Percentiles rank a stretch among this genome's conserved stretches.
Evolutionary conservation across 768 basidiomycete species (phyloP).

Genomic region (Hygrophoropsis aurantiaca): DNA sequence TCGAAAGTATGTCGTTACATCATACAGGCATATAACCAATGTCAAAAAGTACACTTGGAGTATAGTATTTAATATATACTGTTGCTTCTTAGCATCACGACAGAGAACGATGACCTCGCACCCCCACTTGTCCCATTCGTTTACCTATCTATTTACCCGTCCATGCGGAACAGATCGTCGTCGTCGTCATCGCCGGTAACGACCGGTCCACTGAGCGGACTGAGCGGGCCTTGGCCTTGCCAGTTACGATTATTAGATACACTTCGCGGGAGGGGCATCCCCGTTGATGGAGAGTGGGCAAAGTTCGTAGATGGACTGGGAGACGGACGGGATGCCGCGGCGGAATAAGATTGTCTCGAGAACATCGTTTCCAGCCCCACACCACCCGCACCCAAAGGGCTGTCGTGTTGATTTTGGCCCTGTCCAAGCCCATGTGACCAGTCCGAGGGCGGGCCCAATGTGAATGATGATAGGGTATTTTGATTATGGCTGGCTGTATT

Average conservation of each 20-base stretch:
- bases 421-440: slow-evolving; percentile 5
- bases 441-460: no score
- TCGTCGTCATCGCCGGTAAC: slow-evolving; percentile 63
- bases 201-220: slow-evolving; percentile 63
- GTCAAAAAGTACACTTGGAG: no score
- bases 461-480: no score
- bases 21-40: no score
- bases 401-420: slow-evolving; percentile 22
- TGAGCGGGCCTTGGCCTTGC: slow-evolving; percentile 41
- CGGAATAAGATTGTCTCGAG: slow-evolving; percentile 57
- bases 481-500: slow-evolving; percentile 17
- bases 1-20: no score
- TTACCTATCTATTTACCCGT: slow-evolving; percentile 41
- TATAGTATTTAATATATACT: no score
- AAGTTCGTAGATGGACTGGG: slow-evolving; percentile 6
- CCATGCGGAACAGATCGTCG: slow-evolving; percentile 68
- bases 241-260: slow-evolving; percentile 30
- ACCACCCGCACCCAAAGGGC: slow-evolving; percentile 13
- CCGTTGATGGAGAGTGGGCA: slow-evolving; percentile 14
- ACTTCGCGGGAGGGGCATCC: slow-evolving; percentile 22
- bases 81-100: no score
- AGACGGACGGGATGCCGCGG: slow-evolving; percentile 31
- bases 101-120: no score
- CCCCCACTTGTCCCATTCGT: no score
- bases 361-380: slow-evolving; percentile 51